Conservation (phyloP, 208 protist species). For the Crithidia bombi region DNA sequence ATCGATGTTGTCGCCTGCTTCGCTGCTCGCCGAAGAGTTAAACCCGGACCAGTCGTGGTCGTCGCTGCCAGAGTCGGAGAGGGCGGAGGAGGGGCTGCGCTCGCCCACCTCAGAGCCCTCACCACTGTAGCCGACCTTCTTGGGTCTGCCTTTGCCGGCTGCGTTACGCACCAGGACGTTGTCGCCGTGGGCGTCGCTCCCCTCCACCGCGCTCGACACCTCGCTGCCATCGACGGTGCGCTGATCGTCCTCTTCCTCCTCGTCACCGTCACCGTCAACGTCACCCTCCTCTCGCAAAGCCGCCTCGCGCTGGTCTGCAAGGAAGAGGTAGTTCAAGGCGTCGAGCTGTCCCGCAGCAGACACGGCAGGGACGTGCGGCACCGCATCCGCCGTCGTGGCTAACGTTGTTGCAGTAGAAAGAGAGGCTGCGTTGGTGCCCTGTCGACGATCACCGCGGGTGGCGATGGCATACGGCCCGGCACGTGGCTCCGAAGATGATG, state of each 20-base stretch:
- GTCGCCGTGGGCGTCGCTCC: constrained; percentile 24
- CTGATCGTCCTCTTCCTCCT: constrained; percentile 25
- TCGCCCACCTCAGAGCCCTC: constrained; percentile 42
- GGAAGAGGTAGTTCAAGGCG: constrained; percentile 33
- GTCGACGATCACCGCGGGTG: constrained; percentile 55
- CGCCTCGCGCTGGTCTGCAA: constrained; percentile 19
- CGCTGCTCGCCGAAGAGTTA: constrained; percentile 20
- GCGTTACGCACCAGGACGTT: background rate
- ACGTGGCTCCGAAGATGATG: constrained; percentile 3
- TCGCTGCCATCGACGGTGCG: constrained; percentile 15
- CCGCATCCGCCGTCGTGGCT: background rate
- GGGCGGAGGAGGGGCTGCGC: constrained; percentile 16
- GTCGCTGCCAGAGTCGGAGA: constrained; percentile 31
- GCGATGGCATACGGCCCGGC: constrained; percentile 70
- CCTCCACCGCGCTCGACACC: constrained; percentile 14
- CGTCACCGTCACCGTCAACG: too few relatives aligned
- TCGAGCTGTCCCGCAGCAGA: constrained; percentile 27
- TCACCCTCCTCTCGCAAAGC: constrained; percentile 6
- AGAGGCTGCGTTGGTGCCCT: background rate
- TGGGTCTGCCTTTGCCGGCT: background rate
- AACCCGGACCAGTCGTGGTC: constrained; percentile 31
- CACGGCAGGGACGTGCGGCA: constrained; percentile 1
- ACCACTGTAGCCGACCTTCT: background rate
- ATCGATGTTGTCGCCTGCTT: constrained; percentile 13
- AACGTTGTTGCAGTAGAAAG: background rate